Evolutionary conservation across 2,329 filamentous ascomycete species (phyloP), one percentile per base, ranked within the genome.

Genomic region (Penicillium sp.): DNA sequence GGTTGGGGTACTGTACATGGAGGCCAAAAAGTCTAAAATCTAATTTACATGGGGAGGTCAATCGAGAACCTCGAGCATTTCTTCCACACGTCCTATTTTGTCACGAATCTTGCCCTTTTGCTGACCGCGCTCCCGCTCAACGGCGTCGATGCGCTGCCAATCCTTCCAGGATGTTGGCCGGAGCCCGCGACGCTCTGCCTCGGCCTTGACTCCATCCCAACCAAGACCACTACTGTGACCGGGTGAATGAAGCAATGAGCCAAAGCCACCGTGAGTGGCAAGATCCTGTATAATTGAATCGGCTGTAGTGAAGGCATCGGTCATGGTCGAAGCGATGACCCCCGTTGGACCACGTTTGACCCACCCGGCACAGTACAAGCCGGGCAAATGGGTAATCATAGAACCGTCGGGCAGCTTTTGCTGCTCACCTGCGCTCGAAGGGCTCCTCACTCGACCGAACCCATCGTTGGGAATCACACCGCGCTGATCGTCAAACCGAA

Each of bases 291-390:
- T 83, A 57, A 99, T 88, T 2, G 87, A 85, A 67, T 96, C 92
- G 1, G 86, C 94, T 0, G 91, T 96, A 8, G 83, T 81, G 65
- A 97, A 99, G 0, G 94, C 93, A 70, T 99, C 94, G 54, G 88
- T 84, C 90, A 99, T 95, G 0, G 94, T 99, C 28, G 87, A 91
- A 1, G 93, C 93, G 69, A 99, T 99, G 3, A 97, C 92, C 2
- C 94, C 94, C 0, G 91, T 96, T 0, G 94, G 93, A 0, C 94
- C 94, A 33, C 88, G 84, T 76, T 97, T 97, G 9, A 96, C 91
- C 94, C 94, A 99, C 0, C 94, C 94, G 15, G 93, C 89, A 60
- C 91, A 95, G 74, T 99, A 99, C 26, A 96, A 72, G 0, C 93
- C 90, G 0, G 86, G 84, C 0, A 88, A 65, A 69, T 82, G 66